Evolutionary conservation across 2,329 filamentous ascomycete genomes (phyloP).

Genomic region (Hypoxylon sp.): DNA sequence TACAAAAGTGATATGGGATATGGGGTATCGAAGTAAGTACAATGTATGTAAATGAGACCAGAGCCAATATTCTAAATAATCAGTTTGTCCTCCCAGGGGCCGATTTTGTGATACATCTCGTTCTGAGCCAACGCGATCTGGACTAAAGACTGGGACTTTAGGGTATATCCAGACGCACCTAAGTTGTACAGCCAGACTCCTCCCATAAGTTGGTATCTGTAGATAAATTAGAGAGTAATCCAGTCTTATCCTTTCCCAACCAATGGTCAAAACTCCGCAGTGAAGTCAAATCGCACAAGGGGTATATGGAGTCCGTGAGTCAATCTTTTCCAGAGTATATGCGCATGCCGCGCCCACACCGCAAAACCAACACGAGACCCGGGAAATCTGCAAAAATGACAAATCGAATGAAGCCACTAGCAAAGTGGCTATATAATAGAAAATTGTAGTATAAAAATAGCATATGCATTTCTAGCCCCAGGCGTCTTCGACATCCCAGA

Average conservation of each 20-base stretch:
- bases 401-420: background rate
- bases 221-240: slow-evolving; percentile 13
- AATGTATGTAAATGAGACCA: slow-evolving; percentile 1
- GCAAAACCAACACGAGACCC: slow-evolving; percentile 8
- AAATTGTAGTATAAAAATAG: background rate
- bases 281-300: slow-evolving; percentile 23
- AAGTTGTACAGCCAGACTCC: slow-evolving; percentile 21
- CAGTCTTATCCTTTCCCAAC: slow-evolving; percentile 14
- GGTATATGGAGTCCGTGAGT: slow-evolving; percentile 34
- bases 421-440: slow-evolving; percentile 22
- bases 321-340: slow-evolving; percentile 24
- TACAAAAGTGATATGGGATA: background rate
- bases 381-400: slow-evolving; percentile 7
- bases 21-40: slow-evolving; percentile 4
- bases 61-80: slow-evolving; percentile 5
- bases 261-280: slow-evolving; percentile 26
- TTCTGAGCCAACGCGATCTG: slow-evolving; percentile 11
- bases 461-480: slow-evolving; percentile 23
- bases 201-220: slow-evolving; percentile 10
- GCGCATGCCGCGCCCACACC: slow-evolving; percentile 11
- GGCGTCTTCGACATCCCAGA: slow-evolving; percentile 35
- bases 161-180: slow-evolving; percentile 25
- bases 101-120: slow-evolving; percentile 8
- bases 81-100: slow-evolving; percentile 2
- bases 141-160: slow-evolving; percentile 12